These are phyloP conservation scores for Rhodofomes roseus DNA, from an alignment of 1,284 basidiomycete species.

Conservation along the genomic window DNA sequence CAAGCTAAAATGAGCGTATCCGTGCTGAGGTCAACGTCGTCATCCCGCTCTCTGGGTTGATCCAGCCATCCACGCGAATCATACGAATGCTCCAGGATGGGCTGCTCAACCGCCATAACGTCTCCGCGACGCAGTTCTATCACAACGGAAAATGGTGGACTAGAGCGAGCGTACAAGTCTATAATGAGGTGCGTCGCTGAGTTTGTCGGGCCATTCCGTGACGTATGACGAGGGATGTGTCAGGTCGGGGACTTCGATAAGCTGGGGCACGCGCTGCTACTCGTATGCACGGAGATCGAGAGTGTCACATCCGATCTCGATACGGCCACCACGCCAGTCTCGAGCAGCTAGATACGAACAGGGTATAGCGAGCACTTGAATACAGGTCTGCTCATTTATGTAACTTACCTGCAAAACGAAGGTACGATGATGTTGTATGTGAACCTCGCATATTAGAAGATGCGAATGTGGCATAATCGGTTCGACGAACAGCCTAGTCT, in stretches of 20 bases:
- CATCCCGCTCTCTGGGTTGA: conserved; percentile 43
- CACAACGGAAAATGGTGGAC: not conserved
- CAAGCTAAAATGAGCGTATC: not conserved
- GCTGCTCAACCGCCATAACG: not conserved
- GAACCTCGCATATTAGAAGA: too few relatives aligned
- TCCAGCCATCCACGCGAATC: conserved; percentile 26
- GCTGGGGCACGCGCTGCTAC: not conserved
- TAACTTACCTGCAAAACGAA: too few relatives aligned
- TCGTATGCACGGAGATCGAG: not conserved
- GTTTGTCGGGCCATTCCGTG: not conserved
- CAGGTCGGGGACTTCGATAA: not conserved
- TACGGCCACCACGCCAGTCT: too few relatives aligned
- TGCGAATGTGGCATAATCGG: too few relatives aligned
- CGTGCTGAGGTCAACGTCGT: conserved; percentile 47
- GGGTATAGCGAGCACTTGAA: too few relatives aligned
- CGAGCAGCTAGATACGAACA: too few relatives aligned
- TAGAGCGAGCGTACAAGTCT: not conserved
- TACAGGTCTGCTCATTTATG: too few relatives aligned
- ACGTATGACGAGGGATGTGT: not conserved
- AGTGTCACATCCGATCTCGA: too few relatives aligned
- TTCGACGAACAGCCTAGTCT: too few relatives aligned
- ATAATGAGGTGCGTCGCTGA: not conserved
- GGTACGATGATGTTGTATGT: too few relatives aligned
- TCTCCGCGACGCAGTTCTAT: not conserved
- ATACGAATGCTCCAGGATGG: conserved; percentile 25